Evolutionary conservation across 2,329 filamentous ascomycete species (phyloP).

Genomic region (Penicillium olsonii): DNA sequence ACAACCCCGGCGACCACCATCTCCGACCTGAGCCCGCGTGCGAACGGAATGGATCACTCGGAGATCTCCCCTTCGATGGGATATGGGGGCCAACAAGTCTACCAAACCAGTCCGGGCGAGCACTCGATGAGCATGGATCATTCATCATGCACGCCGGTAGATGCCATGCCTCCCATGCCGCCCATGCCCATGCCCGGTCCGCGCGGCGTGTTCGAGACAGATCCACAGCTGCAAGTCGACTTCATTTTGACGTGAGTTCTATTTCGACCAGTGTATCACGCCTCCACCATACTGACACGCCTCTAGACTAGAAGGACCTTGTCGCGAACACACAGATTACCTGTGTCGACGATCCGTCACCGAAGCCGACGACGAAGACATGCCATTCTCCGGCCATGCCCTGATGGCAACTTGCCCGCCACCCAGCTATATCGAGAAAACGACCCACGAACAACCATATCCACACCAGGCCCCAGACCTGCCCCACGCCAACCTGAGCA

Average conservation of each 20-base stretch:
- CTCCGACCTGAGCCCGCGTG: slow-evolving; percentile 33
- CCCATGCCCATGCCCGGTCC: slow-evolving; percentile 22
- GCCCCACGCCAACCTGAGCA: slow-evolving; percentile 73
- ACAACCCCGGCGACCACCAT: slow-evolving; percentile 38
- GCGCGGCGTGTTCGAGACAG: slow-evolving; percentile 46
- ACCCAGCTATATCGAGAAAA: slow-evolving; percentile 59
- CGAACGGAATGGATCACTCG: slow-evolving; percentile 27
- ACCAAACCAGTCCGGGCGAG: slow-evolving; percentile 25
- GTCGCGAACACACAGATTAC: slow-evolving; percentile 65
- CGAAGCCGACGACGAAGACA: slow-evolving; percentile 62
- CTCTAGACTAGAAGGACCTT: slow-evolving; percentile 57
- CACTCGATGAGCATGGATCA: slow-evolving; percentile 27
- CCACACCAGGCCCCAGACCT: slow-evolving; percentile 78
- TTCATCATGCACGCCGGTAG: slow-evolving; percentile 14
- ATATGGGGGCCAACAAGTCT: slow-evolving; percentile 25
- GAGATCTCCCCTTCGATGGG: slow-evolving; percentile 31
- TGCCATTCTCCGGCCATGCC: slow-evolving; percentile 75
- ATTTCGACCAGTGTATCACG: neutral
- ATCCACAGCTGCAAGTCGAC: slow-evolving; percentile 50
- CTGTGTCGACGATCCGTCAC: slow-evolving; percentile 76
- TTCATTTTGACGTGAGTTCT: slow-evolving; percentile 48
- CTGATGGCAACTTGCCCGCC: slow-evolving; percentile 92
- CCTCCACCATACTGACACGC: neutral
- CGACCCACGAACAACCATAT: slow-evolving; percentile 56
- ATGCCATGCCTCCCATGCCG: slow-evolving; percentile 15